A percentile compares a stretch with the other conserved stretches of the same genome.
Evolutionary conservation across 2,329 filamentous ascomycete species (phyloP).

Genomic region (Cordyceps sp.): DNA sequence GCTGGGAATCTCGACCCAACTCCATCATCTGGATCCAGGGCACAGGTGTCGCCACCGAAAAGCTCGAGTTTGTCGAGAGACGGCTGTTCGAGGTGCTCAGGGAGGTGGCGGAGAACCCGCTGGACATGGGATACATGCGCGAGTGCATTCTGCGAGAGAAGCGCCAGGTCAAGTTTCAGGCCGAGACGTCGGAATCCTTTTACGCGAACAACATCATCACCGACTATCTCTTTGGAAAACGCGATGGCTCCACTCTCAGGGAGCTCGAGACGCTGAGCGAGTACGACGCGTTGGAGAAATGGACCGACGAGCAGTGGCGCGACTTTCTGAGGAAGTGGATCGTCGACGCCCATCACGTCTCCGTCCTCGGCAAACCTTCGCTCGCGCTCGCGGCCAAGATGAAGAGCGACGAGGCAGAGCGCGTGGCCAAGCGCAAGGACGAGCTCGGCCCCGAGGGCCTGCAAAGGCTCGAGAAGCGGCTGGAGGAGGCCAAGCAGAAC

Average conservation of each 20-base stretch:
- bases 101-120: constrained; percentile 60
- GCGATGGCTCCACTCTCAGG: constrained; percentile 62
- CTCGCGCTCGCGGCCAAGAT: constrained; percentile 61
- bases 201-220: constrained; percentile 78
- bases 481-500: constrained; percentile 71
- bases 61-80: constrained; percentile 69
- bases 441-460: constrained; percentile 71
- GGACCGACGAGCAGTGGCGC: constrained; percentile 76
- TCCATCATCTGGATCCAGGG: constrained; percentile 75
- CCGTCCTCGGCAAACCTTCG: constrained; percentile 77
- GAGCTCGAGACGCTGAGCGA: constrained; percentile 39
- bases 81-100: constrained; percentile 71
- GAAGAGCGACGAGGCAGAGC: constrained; percentile 64
- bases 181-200: constrained; percentile 65
- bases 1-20: constrained; percentile 63
- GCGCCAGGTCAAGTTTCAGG: constrained; percentile 66
- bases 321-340: constrained; percentile 72
- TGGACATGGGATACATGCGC: constrained; percentile 80
- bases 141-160: constrained; percentile 75
- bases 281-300: constrained; percentile 56
- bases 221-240: constrained; percentile 78
- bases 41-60: constrained; percentile 73
- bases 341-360: constrained; percentile 69
- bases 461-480: constrained; percentile 52
- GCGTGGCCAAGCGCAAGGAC: constrained; percentile 63